These are phyloP conservation scores for Gracilariopsis chorda DNA, from an alignment of 23 red algal genomes.

Conservation along the genomic window DNA sequence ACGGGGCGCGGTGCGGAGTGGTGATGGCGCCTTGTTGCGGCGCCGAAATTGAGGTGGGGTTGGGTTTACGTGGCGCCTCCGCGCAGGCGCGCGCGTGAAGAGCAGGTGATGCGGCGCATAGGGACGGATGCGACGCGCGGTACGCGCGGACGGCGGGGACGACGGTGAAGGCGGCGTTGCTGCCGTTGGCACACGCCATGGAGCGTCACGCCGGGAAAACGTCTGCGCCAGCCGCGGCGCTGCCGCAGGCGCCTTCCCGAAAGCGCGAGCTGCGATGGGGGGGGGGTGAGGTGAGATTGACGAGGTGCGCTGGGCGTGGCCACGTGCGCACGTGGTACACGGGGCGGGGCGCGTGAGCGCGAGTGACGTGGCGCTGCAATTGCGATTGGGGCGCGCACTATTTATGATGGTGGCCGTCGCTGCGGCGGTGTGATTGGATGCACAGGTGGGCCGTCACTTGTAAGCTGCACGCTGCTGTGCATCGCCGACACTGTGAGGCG, in stretches of 20 bases:
- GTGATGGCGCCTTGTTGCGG: not conserved
- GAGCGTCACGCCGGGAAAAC: not conserved
- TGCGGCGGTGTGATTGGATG: no score
- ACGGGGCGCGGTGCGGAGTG: not conserved
- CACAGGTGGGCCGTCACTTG: no score
- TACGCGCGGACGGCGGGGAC: not conserved
- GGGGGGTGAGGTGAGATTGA: not conserved
- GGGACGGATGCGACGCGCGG: not conserved
- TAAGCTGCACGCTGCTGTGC: no score
- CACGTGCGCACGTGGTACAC: not conserved
- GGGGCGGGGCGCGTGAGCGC: no score
- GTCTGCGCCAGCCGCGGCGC: not conserved
- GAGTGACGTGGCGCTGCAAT: no score
- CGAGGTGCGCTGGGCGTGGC: not conserved
- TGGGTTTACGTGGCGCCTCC: not conserved
- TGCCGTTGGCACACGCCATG: not conserved
- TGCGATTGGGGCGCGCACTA: no score
- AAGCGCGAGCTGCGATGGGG: not conserved
- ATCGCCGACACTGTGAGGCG: no score
- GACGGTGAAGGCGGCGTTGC: not conserved
- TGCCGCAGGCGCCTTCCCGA: not conserved
- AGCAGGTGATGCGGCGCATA: no score
- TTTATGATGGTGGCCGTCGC: no score
- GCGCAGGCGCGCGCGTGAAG: not conserved
- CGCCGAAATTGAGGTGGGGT: not conserved